These are phyloP conservation scores for Coleophoma crateriformis DNA, from an alignment of 2,329 filamentous ascomycete species.

Conservation along the genomic window DNA sequence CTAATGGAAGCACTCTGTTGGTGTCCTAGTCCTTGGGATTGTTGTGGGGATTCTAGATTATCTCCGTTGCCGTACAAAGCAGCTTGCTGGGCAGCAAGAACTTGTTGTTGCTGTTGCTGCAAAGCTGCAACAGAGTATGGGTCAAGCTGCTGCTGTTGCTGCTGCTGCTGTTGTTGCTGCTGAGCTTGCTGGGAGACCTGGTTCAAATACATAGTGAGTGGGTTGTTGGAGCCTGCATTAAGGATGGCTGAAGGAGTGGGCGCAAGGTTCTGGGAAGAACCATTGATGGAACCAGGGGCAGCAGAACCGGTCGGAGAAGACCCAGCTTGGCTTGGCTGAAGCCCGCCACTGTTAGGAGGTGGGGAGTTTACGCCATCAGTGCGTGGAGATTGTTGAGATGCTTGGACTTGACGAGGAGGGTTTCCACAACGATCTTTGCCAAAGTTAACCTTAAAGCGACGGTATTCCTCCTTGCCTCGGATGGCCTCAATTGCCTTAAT, in stretches of 20 bases:
- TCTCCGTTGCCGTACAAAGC: slow-evolving; percentile 68
- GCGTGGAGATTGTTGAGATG: slow-evolving; percentile 61
- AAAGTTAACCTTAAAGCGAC: slow-evolving; percentile 99
- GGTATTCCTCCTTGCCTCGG: slow-evolving; percentile 91
- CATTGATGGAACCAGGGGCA: slow-evolving; percentile 42
- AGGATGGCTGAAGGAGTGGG: slow-evolving; percentile 69
- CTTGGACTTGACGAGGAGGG: slow-evolving; percentile 76
- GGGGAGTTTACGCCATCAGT: slow-evolving; percentile 55
- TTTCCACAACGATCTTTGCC: slow-evolving; percentile 98
- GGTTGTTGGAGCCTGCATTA: slow-evolving; percentile 76
- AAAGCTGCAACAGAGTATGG: slow-evolving; percentile 31
- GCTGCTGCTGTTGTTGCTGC: slow-evolving; percentile 53
- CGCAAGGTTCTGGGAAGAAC: slow-evolving; percentile 45
- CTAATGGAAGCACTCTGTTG: slow-evolving; percentile 62
- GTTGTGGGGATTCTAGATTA: slow-evolving; percentile 52
- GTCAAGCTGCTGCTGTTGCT: slow-evolving; percentile 35
- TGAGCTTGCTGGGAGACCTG: slow-evolving; percentile 71
- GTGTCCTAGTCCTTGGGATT: slow-evolving; percentile 54
- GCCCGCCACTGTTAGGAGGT: slow-evolving; percentile 32
- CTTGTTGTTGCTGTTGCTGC: slow-evolving; percentile 64
- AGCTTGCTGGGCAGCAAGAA: slow-evolving; percentile 70
- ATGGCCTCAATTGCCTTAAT: slow-evolving; percentile 99
- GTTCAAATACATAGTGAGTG: slow-evolving; percentile 87
- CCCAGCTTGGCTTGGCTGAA: slow-evolving; percentile 24
- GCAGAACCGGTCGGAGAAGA: slow-evolving; percentile 28